Evolutionary conservation across 768 basidiomycete genomes (phyloP), one percentile per base, ranked within the genome.

Genomic region (Podaxis carcinomalis): DNA sequence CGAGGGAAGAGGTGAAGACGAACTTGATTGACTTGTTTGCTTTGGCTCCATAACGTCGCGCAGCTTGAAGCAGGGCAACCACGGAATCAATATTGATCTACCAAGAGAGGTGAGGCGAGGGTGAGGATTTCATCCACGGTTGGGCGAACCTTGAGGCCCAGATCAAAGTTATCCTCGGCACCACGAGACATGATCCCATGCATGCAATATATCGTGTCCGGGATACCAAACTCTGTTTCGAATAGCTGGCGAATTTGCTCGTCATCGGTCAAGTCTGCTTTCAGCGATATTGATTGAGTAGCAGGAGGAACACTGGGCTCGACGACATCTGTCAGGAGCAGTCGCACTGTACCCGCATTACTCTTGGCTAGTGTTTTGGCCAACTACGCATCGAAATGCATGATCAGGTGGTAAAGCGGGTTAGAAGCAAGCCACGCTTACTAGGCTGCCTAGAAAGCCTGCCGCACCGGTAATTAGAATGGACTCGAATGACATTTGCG

Each of bases 181-280:
- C 83, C 83, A 23, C 84, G 80, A 32, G 83, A 85, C 85, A 87
- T 86, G 66, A 86, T 83, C 2, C 85, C 85, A 66, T 83, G 80
- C 25, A 82, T 69, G 60, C 79, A 81, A 63, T 81, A 81, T n/a
- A 81, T 69, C 7, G 75, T 76, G 62, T 78, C 76, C 0, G 78
- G 79, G 4, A 77, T 63, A 7, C 78, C 79, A 50, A 75, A 69
- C 28, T 68, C 58, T 6, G 77, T 79, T 21, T 68, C 66, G 68
- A 81, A 81, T 7, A 81, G 65, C 0, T 59, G 65, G 28, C 78
- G 71, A 39, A 75, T 67, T 51, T 77, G 69, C 10, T 64, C 57
- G 21, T 66, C 67, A 50, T 77, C 71, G 1, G 77, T 78, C 63
- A 81, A 66, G 67, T 81, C 77, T 4, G 72, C 75, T 63, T 74